phyloP scores from a whole-genome alignment of 2,329 filamentous ascomycete genomes.

The Eurotiales sp. region DNA sequence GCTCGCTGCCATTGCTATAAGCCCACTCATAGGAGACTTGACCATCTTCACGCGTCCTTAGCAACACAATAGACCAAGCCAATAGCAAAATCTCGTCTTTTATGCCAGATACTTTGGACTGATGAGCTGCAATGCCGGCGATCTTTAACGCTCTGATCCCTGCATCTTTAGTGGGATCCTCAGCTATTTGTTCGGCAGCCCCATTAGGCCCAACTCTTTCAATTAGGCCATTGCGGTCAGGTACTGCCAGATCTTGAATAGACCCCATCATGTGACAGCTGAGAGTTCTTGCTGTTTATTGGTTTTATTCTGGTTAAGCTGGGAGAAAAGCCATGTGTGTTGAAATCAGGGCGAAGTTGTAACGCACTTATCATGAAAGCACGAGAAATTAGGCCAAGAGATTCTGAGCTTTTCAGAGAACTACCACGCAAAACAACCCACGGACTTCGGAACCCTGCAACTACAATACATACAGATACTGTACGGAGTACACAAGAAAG shows the following conservation, averaged over 20 bases:
- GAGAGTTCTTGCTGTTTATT: neutral
- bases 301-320: neutral
- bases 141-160: neutral
- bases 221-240: neutral
- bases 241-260: neutral
- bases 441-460: neutral
- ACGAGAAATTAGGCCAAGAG: too few relatives aligned
- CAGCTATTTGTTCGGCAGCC: neutral
- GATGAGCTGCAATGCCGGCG: conserved; percentile 23
- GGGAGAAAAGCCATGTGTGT: too few relatives aligned
- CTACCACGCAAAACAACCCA: neutral
- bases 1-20: conserved; percentile 26
- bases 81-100: conserved; percentile 41
- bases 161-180: neutral
- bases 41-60: conserved; percentile 41
- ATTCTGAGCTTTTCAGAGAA: neutral
- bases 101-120: conserved; percentile 34
- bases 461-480: neutral
- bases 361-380: too few relatives aligned
- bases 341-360: too few relatives aligned
- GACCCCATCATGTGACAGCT: conserved; percentile 1
- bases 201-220: too few relatives aligned
- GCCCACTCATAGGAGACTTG: conserved; percentile 40
- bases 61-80: conserved; percentile 45
- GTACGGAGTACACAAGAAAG: neutral